Evolutionary conservation across 768 basidiomycete genomes (phyloP).

Genomic region (Nidularia pulvinata): DNA sequence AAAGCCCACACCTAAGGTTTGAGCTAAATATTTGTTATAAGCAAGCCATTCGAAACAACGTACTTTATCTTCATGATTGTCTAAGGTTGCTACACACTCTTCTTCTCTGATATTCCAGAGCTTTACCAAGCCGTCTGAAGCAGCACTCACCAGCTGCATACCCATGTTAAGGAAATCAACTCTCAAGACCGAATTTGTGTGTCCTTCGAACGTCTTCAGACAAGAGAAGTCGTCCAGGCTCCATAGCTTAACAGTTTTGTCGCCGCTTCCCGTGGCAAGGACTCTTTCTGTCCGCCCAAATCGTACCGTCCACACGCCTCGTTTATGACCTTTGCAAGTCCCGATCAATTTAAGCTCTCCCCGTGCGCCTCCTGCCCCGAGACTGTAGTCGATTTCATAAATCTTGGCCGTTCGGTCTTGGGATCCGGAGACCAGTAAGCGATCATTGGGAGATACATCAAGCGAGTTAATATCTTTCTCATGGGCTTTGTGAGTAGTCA

Average conservation of each 20-base stretch:
- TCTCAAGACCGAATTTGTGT: slow-evolving; percentile 94
- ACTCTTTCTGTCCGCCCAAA: slow-evolving; percentile 85
- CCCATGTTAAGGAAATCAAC: slow-evolving; percentile 89
- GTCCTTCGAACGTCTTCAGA: slow-evolving; percentile 96
- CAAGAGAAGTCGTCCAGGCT: slow-evolving; percentile 92
- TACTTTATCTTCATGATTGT: slow-evolving; percentile 98
- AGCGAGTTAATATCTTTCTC: slow-evolving; percentile 99
- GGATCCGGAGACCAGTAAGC: slow-evolving; percentile 87
- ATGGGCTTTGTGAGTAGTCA: slow-evolving; percentile 89
- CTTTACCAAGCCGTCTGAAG: slow-evolving; percentile 95
- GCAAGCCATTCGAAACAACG: slow-evolving; percentile 11
- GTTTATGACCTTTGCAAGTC: slow-evolving; percentile 93
- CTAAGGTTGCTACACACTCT: slow-evolving; percentile 84
- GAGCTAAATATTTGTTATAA: background rate
- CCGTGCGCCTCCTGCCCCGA: slow-evolving; percentile 38
- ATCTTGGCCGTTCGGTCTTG: slow-evolving; percentile 96
- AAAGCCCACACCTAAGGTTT: slow-evolving; percentile 92
- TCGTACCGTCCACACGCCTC: slow-evolving; percentile 94
- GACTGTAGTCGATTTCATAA: slow-evolving; percentile 68
- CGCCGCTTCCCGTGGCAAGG: slow-evolving; percentile 92
- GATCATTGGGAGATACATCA: slow-evolving; percentile 90
- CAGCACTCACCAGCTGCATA: slow-evolving; percentile 85
- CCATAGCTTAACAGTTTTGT: slow-evolving; percentile 95
- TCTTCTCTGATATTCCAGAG: slow-evolving; percentile 93
- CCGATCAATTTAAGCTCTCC: slow-evolving; percentile 81